Evolutionary conservation across 1,139 yeast species (phyloP), one percentile per base, ranked within the genome.

Genomic region (Sugiyamaella paludigena): DNA sequence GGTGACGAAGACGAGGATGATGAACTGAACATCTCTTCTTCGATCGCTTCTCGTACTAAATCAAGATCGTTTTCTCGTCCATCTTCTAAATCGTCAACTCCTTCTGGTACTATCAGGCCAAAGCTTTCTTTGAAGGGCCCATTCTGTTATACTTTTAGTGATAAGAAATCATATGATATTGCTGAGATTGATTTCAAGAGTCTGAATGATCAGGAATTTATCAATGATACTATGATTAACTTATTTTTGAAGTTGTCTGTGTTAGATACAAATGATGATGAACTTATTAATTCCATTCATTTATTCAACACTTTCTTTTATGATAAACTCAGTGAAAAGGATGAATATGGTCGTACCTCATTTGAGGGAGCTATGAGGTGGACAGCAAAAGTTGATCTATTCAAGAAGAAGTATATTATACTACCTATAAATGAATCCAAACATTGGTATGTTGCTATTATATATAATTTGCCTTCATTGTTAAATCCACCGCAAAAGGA

Each of bases 271-370:
- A 19, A 31, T 10, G 11, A 15, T n/a, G 8, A 41, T 7, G 36
- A 48, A 3, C 37, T 46, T 4, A 61, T 63, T 10, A 59, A 65
- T 5, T 65, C 71, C n/a, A 76, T 84, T 1, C 79, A 83, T 62
- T 75, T 89, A 1, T 80, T 92, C 66, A 87, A 88, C 61, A 85
- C 97, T 0, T 94, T 87, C 63, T 91, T 94, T 65, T 92, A 78
- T 69, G 79, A 86, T 1, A 83, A 83, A 60, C 70, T 89, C 39
- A 73, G 53, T 53, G 64, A 45, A 45, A 63, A 44, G 31, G 41
- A 45, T 26, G 55, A 52, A 11, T 55, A 52, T 11, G 64, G 63
- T 6, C 57, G 52, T 31, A 51, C 76, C 49, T 79, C 77, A 51
- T 88, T 84, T 63, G 72, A 70, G 1, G 40, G 40, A 9, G 49